Percentiles rank a stretch among this genome's conserved stretches.
These are phyloP conservation scores for Dactylellina drechsleri DNA, from an alignment of 2,329 filamentous ascomycete genomes.

Conservation along the genomic window DNA sequence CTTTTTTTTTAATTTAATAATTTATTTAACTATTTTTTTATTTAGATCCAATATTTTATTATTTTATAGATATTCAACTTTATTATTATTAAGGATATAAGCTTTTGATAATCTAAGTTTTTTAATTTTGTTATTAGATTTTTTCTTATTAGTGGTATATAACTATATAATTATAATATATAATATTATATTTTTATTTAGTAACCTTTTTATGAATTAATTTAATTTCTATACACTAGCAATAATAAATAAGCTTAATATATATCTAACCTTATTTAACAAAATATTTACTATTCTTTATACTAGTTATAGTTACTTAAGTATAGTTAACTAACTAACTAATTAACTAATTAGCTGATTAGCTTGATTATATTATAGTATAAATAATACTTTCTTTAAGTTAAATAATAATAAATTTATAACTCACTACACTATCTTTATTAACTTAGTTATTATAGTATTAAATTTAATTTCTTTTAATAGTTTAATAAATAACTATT, in stretches of 20 bases:
- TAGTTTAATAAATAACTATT: too few relatives aligned
- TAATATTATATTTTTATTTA: slow-evolving; percentile 14
- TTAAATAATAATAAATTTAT: background rate
- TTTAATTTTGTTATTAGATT: background rate
- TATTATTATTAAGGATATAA: background rate
- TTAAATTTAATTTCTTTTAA: background rate
- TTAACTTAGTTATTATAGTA: background rate
- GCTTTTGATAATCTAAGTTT: background rate
- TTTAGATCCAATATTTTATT: too few relatives aligned
- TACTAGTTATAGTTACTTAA: background rate
- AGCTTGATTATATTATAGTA: slow-evolving; percentile 10
- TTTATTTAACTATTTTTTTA: background rate
- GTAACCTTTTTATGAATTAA: background rate
- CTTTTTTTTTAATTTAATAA: background rate
- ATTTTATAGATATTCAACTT: too few relatives aligned
- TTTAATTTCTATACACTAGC: background rate
- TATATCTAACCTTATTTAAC: slow-evolving; percentile 5
- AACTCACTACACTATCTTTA: background rate
- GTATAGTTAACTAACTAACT: slow-evolving; percentile 8
- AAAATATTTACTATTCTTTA: too few relatives aligned
- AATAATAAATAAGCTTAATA: slow-evolving; percentile 3
- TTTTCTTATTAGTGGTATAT: slow-evolving; percentile 1
- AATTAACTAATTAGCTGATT: too few relatives aligned
- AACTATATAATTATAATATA: background rate
- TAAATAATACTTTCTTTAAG: too few relatives aligned